Percentiles rank a stretch among this genome's conserved stretches.
Evolutionary conservation across 441 rosid genomes (phyloP).

Genomic region (Monsonia emarginata): DNA sequence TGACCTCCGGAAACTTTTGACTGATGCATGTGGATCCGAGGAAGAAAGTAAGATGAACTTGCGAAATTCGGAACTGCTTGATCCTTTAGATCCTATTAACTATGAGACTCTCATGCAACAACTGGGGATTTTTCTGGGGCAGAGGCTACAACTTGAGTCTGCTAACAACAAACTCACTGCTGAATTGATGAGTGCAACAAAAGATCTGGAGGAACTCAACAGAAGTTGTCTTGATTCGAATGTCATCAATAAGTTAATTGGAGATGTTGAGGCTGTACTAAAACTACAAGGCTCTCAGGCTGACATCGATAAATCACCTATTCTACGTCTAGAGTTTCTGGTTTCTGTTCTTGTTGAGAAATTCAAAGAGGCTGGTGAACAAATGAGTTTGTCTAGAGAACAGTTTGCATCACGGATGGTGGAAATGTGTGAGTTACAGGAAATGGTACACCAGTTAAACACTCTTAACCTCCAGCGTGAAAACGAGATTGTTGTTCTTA

Average conservation of each 20-base stretch:
- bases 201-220: constrained; percentile 49
- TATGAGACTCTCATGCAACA: constrained; percentile 41
- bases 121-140: constrained; percentile 42
- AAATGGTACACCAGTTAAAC: constrained; percentile 35
- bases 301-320: constrained; percentile 35
- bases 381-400: constrained; percentile 31
- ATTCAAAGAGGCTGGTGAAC: constrained; percentile 37
- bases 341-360: constrained; percentile 59
- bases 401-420: constrained; percentile 41
- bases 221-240: constrained; percentile 40
- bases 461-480: constrained; percentile 54
- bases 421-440: constrained; percentile 45
- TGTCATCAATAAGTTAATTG: constrained; percentile 45
- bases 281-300: constrained; percentile 35
- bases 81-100: constrained; percentile 36
- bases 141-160: constrained; percentile 54
- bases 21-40: constrained; percentile 31
- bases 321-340: constrained; percentile 47
- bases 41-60: constrained; percentile 25
- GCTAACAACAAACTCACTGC: constrained; percentile 44
- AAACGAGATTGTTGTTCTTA: constrained; percentile 48
- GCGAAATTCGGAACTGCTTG: constrained; percentile 28
- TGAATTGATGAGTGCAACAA: constrained; percentile 42
- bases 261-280: constrained; percentile 48
- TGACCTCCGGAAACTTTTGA: constrained; percentile 45